Base-by-base conservation (phyloP, 345 rosid genomes). In the Turritis glabra region DNA sequence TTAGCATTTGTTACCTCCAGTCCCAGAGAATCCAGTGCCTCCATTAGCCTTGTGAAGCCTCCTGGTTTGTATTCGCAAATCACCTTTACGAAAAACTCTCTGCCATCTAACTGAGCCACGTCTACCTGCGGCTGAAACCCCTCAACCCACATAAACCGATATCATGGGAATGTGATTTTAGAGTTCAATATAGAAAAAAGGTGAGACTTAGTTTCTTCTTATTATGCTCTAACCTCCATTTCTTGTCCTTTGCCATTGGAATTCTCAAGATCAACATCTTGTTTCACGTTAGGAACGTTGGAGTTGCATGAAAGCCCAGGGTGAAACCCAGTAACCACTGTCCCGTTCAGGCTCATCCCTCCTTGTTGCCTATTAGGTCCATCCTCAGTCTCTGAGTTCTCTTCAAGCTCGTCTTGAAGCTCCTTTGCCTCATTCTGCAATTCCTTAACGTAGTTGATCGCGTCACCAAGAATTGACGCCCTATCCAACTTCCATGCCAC, bases 381-480 rank as follows among this genome's bases (percentile, higher is more conserved):
- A 51, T 88, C 99, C 14, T 87, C 88, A 14, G 74, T 71, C 44
- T 89, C 96, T 0, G 96, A 89, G 25, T 87, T 79, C 64, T 90
- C 89, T 73, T 85, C 91, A 5, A 95, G 91, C 83, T 95, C 99
- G 35, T 90, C 96, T 80, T 90, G 85, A 7, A 95, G 91, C 64
- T 91, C 90, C 73, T 90, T 92, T 7, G 71, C 87, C 80, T 90
- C 92, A 69, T 80, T 82, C 67, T 88, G 84, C 63, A 95, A 70
- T 79, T 95, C 97, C 85, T 84, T 90, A 73, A 95, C 90, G 56
- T 82, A 95, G 57, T 88, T 91, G 21, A 95, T 95, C 3, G 96
- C 97, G 17, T 95, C 99, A 37, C 89, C 99, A 18, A 95, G 90
- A 50, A 92, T 92, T 2, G 97, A 82, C 15, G 99, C 99, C 73